Conservation (phyloP, 2,329 filamentous ascomycete genomes). For the Hypomyces perniciosus region DNA sequence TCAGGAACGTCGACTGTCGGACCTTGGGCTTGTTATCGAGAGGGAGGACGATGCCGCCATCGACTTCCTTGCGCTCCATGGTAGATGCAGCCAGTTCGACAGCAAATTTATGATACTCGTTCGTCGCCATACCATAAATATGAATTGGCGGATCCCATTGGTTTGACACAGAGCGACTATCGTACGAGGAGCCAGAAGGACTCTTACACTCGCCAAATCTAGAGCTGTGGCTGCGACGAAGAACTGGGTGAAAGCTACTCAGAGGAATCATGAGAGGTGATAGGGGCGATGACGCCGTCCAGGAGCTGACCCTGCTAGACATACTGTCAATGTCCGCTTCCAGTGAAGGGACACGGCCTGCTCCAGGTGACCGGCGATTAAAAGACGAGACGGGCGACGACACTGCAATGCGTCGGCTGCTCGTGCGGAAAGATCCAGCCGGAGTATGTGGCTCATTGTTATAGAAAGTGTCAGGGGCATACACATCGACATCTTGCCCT, state of each 20-base stretch:
- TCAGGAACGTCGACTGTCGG: constrained; percentile 18
- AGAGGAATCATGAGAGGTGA: constrained; percentile 11
- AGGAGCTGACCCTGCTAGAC: constrained; percentile 19
- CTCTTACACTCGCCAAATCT: constrained; percentile 4
- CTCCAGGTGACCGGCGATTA: no score
- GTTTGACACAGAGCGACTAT: constrained; percentile 6
- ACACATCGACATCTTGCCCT: constrained; percentile 31
- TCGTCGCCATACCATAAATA: constrained; percentile 25
- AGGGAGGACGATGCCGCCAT: no score
- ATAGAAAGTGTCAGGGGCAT: constrained; percentile 5
- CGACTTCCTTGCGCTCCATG: constrained; percentile 1
- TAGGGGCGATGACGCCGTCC: constrained; percentile 16
- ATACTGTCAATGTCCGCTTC: constrained; percentile 14
- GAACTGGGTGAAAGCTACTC: constrained; percentile 5
- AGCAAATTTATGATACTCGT: constrained; percentile 32
- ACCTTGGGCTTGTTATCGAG: not conserved
- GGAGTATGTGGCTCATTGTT: not conserved
- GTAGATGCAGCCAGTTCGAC: constrained; percentile 23
- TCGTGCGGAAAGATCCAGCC: not conserved
- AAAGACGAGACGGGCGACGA: no score
- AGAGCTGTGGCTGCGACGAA: constrained; percentile 7
- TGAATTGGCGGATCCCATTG: constrained; percentile 18
- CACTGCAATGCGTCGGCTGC: not conserved
- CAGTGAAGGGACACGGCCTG: constrained; percentile 10
- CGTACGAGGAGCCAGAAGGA: not conserved